Conservation (phyloP, 768 basidiomycete species). For the Rubroboletus pulcherrimus region DNA sequence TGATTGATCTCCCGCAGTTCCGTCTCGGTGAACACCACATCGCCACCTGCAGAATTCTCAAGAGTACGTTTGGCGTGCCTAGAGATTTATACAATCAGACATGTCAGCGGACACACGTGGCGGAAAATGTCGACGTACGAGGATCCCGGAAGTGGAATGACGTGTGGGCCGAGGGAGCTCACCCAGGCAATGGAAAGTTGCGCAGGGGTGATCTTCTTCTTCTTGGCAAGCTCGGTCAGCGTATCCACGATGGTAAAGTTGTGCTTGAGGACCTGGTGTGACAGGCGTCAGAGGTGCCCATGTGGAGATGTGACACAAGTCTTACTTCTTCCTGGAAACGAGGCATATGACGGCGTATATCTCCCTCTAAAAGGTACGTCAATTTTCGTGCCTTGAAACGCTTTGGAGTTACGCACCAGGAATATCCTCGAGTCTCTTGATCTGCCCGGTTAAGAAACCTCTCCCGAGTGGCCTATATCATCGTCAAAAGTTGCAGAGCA, state of each 20-base stretch:
- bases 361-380: conserved; percentile 32
- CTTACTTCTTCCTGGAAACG: conserved; percentile 44
- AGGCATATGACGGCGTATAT: conserved; percentile 36
- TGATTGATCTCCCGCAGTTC: conserved; percentile 41
- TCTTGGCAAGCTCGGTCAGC: conserved; percentile 38
- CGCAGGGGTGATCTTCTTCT: conserved; percentile 40
- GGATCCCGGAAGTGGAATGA: conserved; percentile 51
- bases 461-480: conserved; percentile 46
- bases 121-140: conserved; percentile 30
- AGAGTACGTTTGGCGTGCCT: conserved; percentile 38
- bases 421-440: conserved; percentile 39
- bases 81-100: background rate
- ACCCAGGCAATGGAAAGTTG: conserved; percentile 49
- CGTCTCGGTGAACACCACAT: conserved; percentile 37
- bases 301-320: background rate
- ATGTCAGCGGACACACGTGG: background rate
- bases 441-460: conserved; percentile 50
- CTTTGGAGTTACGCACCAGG: conserved; percentile 15
- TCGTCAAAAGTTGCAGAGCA: too few relatives aligned
- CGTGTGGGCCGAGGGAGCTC: conserved; percentile 34
- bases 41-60: conserved; percentile 43
- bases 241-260: conserved; percentile 44
- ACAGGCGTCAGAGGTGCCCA: background rate
- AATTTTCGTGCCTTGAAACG: background rate
- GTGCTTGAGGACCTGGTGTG: conserved; percentile 16